Evolutionary conservation across 2,329 filamentous ascomycete genomes (phyloP), one percentile per base, ranked within the genome.

Genomic region (Raffaelea albimanens): DNA sequence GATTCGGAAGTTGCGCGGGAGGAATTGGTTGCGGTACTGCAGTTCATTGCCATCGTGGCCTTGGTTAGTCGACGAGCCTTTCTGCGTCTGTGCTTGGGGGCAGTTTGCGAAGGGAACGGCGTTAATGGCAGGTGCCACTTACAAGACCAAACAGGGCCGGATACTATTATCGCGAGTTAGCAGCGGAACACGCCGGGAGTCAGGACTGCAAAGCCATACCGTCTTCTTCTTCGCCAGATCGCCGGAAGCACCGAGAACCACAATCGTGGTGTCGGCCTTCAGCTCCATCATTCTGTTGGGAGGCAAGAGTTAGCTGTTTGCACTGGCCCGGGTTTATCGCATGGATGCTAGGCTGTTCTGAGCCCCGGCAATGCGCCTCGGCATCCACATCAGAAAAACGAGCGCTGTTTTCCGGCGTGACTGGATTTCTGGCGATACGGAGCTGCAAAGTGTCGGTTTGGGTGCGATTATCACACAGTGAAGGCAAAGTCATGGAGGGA

Each of bases 171-270:
- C 49, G 50, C 45, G 36, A 54, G 58, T 68, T 56, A 63, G 59
- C 57, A 20, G 40, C 10, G 40, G 40, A 53, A 48, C 44, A 48
- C 31, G 16, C 16, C 31, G n/a, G 34, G 34, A 38, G 34, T 10
- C 18, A 5, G 34, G 34, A n/a, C 13, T 8, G 34, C 14, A 46
- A 47, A 39, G 50, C 45, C 50, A 45, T 71, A 95, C 89, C 41
- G 93, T 98, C 83, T 98, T 98, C 84, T 98, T 98, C 80, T 98
- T 98, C 45, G 93, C 93, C 57, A 98, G 73, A 76, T 98, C 93
- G 61, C 93, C 93, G 46, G 93, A 98, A 56, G 93, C 93, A 62
- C 93, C 93, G 57, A 98, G 83, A 60, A 98, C 93, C 61, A 98
- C 80, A 61, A 98, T 94, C 64, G 90, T 80, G 56, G 93, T 98